Percentiles rank a stretch among this genome's conserved stretches.
phyloP scores from a whole-genome alignment of 176 grass and related monocot genomes.

The Themeda triandra region DNA sequence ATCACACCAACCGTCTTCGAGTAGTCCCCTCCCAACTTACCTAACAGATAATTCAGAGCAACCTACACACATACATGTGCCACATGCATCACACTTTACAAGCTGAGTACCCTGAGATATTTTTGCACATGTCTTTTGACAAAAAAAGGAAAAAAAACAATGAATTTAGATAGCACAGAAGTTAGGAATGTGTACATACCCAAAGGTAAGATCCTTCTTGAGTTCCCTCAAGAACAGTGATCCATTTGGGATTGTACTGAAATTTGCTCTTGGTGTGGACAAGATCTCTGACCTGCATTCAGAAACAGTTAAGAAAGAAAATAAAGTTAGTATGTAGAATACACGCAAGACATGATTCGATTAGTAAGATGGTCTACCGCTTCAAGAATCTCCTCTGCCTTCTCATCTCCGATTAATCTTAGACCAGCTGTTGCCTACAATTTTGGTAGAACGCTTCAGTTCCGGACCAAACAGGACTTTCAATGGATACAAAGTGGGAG shows the following conservation, averaged over 20 bases:
- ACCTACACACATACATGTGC: slow-evolving; percentile 21
- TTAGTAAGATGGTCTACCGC: neutral
- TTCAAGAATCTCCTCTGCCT: neutral
- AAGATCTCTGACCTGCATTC: slow-evolving; percentile 29
- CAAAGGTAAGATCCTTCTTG: slow-evolving; percentile 63
- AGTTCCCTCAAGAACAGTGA: slow-evolving; percentile 42
- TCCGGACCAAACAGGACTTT: neutral
- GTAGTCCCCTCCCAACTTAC: slow-evolving; percentile 49
- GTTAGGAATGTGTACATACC: slow-evolving; percentile 1
- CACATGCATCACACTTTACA: neutral
- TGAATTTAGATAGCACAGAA: neutral
- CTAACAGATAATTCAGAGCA: slow-evolving; percentile 56
- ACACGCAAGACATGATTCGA: neutral
- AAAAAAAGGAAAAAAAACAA: neutral
- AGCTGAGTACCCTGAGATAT: neutral
- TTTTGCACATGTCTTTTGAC: neutral
- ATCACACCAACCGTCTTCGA: slow-evolving; percentile 39
- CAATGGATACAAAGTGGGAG: neutral
- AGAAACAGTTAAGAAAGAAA: neutral
- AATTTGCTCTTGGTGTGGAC: slow-evolving; percentile 45
- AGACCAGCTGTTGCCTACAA: neutral
- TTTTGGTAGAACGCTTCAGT: neutral
- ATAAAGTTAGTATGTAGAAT: neutral
- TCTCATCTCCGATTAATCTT: neutral
- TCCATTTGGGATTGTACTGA: slow-evolving; percentile 33